Evolutionary conservation across 345 rosid species (phyloP), one percentile per base, ranked within the genome.

Genomic region (Turnera subulata): DNA sequence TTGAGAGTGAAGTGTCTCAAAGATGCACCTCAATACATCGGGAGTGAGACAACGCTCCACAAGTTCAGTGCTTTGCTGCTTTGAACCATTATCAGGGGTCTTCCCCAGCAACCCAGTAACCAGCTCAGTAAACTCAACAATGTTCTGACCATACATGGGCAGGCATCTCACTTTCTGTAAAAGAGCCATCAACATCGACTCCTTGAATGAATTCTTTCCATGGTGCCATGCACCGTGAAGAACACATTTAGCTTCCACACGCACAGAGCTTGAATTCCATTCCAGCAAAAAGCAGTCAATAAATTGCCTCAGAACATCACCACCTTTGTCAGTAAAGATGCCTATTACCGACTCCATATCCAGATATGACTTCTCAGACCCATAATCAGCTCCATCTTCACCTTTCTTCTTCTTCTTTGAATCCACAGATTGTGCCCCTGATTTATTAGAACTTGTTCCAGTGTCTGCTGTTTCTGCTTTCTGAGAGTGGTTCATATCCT

Each of bases 181-280:
- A 52, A 89, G 83, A 58, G 78, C 67, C 70, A 76, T 56, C 64
- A 93, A 68, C 71, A 93, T 54, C 43, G 78, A 74, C 76, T 89
- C 99, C 80, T 85, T 93, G 71, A 89, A 76, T 32, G 85, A 71
- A 52, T 75, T 78, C 60, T 77, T 89, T 42, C 96, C 99, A 67
- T 93, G 99, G 73, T 93, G 94, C 97, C 97, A 93, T 55, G 86
- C 78, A 46, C 99, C 99, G 76, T 81, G 82, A 58, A 93, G 82
- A 76, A 87, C 94, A 67, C 76, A 78, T 74, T 82, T 89, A 11
- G 99, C 96, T 75, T 93, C 99, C 2, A 69, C 58, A n/a, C 99
- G 96, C 45, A 93, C 92, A 79, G 96, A 75, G 73, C 90, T 85
- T 50, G 91, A 85, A 78, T 85, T 93, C 99, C 99, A 89, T 71